Evolutionary conservation across 129 eudicot species (phyloP).

Genomic region (Helianthus annuus): DNA sequence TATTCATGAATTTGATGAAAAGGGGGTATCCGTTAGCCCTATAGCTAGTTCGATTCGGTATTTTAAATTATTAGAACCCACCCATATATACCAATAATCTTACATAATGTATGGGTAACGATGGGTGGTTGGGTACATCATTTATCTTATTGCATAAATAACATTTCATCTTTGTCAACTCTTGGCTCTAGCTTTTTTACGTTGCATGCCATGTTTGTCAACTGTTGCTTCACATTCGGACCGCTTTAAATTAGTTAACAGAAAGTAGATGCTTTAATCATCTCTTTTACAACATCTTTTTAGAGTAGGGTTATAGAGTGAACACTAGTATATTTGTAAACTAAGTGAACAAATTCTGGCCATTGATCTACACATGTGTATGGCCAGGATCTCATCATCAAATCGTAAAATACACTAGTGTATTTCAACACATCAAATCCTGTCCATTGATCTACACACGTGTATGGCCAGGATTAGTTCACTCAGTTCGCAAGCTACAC

Average conservation of each 20-base stretch:
- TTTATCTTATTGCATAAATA: slow-evolving; percentile 14
- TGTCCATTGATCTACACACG: too few species aligned
- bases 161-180: slow-evolving; percentile 10
- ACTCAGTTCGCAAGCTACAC: too few species aligned
- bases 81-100: neutral
- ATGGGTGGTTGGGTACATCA: slow-evolving; percentile 22
- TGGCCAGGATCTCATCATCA: too few species aligned
- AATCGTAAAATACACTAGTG: too few species aligned
- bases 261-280: slow-evolving; percentile 5
- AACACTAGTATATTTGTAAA: too few species aligned
- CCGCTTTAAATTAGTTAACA: slow-evolving; percentile 9
- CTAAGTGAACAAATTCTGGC: too few species aligned
- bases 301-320: too few species aligned
- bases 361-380: too few species aligned
- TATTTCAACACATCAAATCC: too few species aligned
- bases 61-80: too few species aligned
- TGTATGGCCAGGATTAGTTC: too few species aligned
- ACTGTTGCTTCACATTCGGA: slow-evolving; percentile 12
- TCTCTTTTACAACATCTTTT: neutral
- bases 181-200: slow-evolving; percentile 27
- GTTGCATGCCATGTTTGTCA: slow-evolving; percentile 36
- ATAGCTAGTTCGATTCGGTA: neutral
- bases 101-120: slow-evolving; percentile 9
- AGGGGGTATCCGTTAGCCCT: neutral
- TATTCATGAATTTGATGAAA: neutral